Evolutionary conservation across 306 rosid species (phyloP).

Genomic region (Castanea crenata): DNA sequence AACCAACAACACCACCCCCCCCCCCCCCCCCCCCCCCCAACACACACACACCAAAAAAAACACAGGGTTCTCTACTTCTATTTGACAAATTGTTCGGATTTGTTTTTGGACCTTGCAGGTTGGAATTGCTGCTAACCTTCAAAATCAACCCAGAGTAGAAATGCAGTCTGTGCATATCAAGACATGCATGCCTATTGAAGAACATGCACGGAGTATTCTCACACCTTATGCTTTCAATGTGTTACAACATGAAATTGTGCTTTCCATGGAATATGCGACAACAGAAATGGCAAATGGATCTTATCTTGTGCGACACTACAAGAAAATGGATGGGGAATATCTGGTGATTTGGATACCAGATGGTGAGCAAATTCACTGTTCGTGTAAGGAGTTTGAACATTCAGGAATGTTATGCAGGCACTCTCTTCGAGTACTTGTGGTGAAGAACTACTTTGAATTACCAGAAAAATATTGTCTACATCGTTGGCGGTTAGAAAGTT

Average conservation of each 20-base stretch:
- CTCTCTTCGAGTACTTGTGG: constrained; percentile 44
- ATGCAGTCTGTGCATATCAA: constrained; percentile 40
- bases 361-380: constrained; percentile 52
- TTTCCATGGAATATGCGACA: constrained; percentile 45
- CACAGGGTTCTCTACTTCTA: too few species aligned
- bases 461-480: constrained; percentile 53
- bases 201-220: constrained; percentile 53
- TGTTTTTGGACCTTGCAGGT: constrained; percentile 35
- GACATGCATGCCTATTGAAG: constrained; percentile 70
- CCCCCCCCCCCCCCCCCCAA: background rate
- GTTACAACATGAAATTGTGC: constrained; percentile 49
- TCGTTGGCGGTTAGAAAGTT: constrained; percentile 52
- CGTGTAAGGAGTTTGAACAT: constrained; percentile 68
- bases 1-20: background rate
- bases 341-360: constrained; percentile 53
- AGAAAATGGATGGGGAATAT: constrained; percentile 57
- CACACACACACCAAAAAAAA: too few species aligned
- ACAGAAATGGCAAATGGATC: constrained; percentile 58
- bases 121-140: constrained; percentile 25
- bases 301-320: constrained; percentile 50
- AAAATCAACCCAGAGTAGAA: constrained; percentile 36
- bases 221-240: constrained; percentile 58
- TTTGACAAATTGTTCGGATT: background rate
- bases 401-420: constrained; percentile 67
- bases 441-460: constrained; percentile 59